Evolutionary conservation across 2,329 filamentous ascomycete species (phyloP).

Genomic region (Penicillium sp.): DNA sequence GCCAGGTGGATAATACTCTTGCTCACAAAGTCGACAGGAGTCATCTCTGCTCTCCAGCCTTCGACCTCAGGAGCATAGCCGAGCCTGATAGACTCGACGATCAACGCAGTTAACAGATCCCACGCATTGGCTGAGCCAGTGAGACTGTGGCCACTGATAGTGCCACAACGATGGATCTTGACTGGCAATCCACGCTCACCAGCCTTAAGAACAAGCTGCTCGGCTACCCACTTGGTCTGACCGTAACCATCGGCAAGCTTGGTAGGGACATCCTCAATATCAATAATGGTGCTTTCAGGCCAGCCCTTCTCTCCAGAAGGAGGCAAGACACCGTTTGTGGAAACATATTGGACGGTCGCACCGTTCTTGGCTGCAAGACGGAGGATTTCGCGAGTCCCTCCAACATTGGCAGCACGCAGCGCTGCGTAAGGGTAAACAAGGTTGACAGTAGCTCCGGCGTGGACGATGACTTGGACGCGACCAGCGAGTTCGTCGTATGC

Average conservation of each 20-base stretch:
- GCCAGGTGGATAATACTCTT: conserved; percentile 69
- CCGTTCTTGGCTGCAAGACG: conserved; percentile 66
- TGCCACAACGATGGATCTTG: conserved; percentile 70
- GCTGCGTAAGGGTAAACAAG: conserved; percentile 79
- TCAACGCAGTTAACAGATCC: conserved; percentile 71
- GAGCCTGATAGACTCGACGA: conserved; percentile 73
- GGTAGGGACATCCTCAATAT: conserved; percentile 65
- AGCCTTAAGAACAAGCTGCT: conserved; percentile 70
- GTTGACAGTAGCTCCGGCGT: conserved; percentile 76
- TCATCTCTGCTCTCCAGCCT: conserved; percentile 79
- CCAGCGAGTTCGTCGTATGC: conserved; percentile 64
- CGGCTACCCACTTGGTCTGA: conserved; percentile 79
- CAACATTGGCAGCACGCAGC: conserved; percentile 69
- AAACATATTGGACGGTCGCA: conserved; percentile 74
- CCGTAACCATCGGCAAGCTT: conserved; percentile 72
- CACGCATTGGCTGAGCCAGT: conserved; percentile 75
- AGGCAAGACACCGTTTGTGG: conserved; percentile 76
- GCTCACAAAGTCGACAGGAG: conserved; percentile 77
- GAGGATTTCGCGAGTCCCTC: conserved; percentile 73
- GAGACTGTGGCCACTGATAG: conserved; percentile 73
- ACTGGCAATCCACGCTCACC: conserved; percentile 66
- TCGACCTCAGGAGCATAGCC: conserved; percentile 68
- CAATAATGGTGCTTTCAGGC: conserved; percentile 66
- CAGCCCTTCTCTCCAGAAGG: conserved; percentile 64
- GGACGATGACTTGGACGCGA: conserved; percentile 70